phyloP scores from a whole-genome alignment of 768 basidiomycete genomes.

The Candolleomyces eurysporus region DNA sequence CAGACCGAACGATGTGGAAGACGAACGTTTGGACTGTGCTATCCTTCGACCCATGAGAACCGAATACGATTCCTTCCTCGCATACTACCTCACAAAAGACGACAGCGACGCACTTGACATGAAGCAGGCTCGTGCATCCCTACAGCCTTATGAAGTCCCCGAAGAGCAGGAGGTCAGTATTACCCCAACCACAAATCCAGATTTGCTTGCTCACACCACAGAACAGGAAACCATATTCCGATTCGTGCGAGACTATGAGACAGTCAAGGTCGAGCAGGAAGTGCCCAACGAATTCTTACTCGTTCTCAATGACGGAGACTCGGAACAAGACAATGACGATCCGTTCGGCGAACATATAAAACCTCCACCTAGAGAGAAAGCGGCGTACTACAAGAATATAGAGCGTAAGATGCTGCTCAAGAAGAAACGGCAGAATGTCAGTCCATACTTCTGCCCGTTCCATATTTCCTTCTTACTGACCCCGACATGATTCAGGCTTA shows the following conservation, averaged over 20 bases:
- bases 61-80: constrained; percentile 84
- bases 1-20: constrained; percentile 63
- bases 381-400: constrained; percentile 88
- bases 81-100: constrained; percentile 78
- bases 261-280: constrained; percentile 83
- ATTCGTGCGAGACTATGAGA: constrained; percentile 83
- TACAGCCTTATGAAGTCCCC: constrained; percentile 43
- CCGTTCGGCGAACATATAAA: constrained; percentile 26
- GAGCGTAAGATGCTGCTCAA: constrained; percentile 86
- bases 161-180: constrained; percentile 54
- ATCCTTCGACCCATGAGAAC: constrained; percentile 86
- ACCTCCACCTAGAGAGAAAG: constrained; percentile 41
- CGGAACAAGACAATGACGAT: constrained; percentile 30
- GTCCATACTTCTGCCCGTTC: constrained; percentile 20
- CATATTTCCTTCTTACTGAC: constrained; percentile 1
- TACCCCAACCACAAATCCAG: neutral
- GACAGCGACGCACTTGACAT: constrained; percentile 68
- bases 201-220: neutral
- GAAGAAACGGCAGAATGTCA: constrained; percentile 78
- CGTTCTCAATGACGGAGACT: constrained; percentile 63
- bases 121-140: constrained; percentile 51
- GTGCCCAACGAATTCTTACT: constrained; percentile 83
- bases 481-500: constrained; percentile 43
- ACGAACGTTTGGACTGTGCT: constrained; percentile 81
- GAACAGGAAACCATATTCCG: constrained; percentile 67